These are phyloP conservation scores for Dactylellina sp. DNA, from an alignment of 2,329 filamentous ascomycete genomes.

Conservation along the genomic window DNA sequence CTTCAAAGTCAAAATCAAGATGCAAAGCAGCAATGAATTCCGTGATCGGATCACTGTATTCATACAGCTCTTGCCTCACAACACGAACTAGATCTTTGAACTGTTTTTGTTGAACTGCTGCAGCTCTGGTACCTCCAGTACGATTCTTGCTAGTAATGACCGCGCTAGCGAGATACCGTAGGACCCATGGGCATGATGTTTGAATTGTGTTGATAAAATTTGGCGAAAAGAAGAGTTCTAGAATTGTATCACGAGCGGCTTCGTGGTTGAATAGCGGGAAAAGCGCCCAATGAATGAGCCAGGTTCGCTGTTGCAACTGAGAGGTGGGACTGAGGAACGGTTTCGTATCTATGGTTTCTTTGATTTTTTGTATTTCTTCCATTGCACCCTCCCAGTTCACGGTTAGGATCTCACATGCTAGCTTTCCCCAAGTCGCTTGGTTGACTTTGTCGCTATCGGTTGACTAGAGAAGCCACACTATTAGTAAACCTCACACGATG, in stretches of 20 bases:
- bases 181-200: constrained; percentile 94
- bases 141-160: constrained; percentile 93
- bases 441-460: constrained; percentile 98
- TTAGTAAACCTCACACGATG: neutral
- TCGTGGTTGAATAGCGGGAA: constrained; percentile 99
- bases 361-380: constrained; percentile 89
- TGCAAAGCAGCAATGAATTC: constrained; percentile 97
- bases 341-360: constrained; percentile 90
- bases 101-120: constrained; percentile 92
- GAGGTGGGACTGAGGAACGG: constrained; percentile 96
- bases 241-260: constrained; percentile 85
- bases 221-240: constrained; percentile 96
- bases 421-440: constrained; percentile 96
- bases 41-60: constrained; percentile 95
- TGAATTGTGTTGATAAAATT: constrained; percentile 99
- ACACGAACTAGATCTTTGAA: constrained; percentile 96
- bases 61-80: constrained; percentile 95
- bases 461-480: constrained; percentile 66
- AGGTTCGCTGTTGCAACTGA: constrained; percentile 95
- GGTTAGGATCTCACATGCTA: constrained; percentile 93
- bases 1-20: constrained; percentile 96
- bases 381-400: constrained; percentile 95
- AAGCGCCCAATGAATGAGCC: constrained; percentile 97
- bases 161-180: constrained; percentile 91
- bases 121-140: constrained; percentile 71